Percentiles rank a stretch among this genome's conserved stretches.
These are phyloP conservation scores for Silene noctiflora DNA, from an alignment of 179 eudicot genomes.

Conservation along the genomic window DNA sequence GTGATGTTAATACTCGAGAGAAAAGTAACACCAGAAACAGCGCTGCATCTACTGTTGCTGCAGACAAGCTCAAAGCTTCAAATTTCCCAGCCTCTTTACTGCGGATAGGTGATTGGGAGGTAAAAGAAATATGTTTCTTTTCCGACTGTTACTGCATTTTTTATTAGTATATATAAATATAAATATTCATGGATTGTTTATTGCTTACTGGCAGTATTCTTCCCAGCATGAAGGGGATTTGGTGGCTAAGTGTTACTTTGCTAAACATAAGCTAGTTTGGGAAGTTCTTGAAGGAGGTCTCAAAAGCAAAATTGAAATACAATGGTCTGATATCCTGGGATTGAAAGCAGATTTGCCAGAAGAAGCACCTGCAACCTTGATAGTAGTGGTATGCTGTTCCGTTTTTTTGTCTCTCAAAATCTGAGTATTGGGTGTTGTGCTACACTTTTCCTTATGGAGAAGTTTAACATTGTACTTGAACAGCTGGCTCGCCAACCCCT, in stretches of 20 bases:
- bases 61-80: conserved; percentile 82
- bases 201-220: conserved; percentile 36
- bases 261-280: conserved; percentile 55
- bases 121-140: conserved; percentile 13
- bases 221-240: conserved; percentile 50
- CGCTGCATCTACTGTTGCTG: conserved; percentile 22
- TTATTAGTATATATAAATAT: neutral
- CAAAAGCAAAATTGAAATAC: conserved; percentile 50
- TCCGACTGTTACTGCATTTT: neutral
- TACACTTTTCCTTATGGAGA: neutral
- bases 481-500: conserved; percentile 52
- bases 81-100: conserved; percentile 71
- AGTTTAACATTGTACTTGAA: conserved; percentile 12
- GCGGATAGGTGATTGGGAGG: conserved; percentile 52
- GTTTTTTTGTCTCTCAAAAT: neutral
- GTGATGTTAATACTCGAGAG: conserved; percentile 25
- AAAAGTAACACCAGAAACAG: conserved; percentile 36
- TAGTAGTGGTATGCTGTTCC: conserved; percentile 36
- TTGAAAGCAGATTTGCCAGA: conserved; percentile 45
- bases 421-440: neutral
- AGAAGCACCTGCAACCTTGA: conserved; percentile 46
- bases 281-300: conserved; percentile 51
- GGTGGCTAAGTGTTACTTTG: conserved; percentile 53
- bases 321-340: conserved; percentile 52
- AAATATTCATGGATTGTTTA: neutral